Evolutionary conservation across 768 basidiomycete genomes (phyloP), one percentile per base, ranked within the genome.

Genomic region (Guyanaporus albipodus): DNA sequence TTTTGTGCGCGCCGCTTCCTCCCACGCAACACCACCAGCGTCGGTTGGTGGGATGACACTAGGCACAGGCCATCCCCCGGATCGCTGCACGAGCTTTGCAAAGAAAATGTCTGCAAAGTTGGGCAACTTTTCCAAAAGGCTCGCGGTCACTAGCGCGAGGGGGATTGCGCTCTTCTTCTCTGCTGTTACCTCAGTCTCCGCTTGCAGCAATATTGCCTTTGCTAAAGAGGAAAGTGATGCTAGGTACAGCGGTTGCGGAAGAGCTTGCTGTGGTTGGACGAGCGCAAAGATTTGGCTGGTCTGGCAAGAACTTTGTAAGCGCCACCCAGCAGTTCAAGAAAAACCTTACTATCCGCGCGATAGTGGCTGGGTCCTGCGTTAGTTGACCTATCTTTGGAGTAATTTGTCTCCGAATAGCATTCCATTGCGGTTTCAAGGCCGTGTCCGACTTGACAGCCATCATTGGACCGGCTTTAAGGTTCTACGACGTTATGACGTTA

Each of bases 131-230:
- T 33, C 74, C 44, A 92, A 75, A 24, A 97, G 73, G 51, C 78
- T 82, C 52, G 86, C 76, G 4, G 62, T 52, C 10, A 96, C 80
- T 26, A 79, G 77, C 0, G 88, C 90, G 19, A 99, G 77, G 0
- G 95, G 95, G 29, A 76, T 73, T 0, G 92, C 93, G 19, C 87
- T 86, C 24, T 82, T 81, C 58, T 87, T 83, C 67, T 94, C 89
- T 3, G 93, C 92, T 2, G 87, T 81, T 8, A 95, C 89, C 66
- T 98, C 95, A 0, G 84, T 87, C 70, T 96, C 93, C 15, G 93
- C 93, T 70, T 97, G 95, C 27, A 88, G 75, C 35, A 97, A 75
- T 50, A 98, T 83, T 15, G 82, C 73, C 62, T 98, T 97, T 38
- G 91, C 74, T 32, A 97, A 78, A n/a, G 92, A 86, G 18, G 89